Evolutionary conservation across 1,139 yeast genomes (phyloP).

Genomic region (Yamadazyma epiphylla): DNA sequence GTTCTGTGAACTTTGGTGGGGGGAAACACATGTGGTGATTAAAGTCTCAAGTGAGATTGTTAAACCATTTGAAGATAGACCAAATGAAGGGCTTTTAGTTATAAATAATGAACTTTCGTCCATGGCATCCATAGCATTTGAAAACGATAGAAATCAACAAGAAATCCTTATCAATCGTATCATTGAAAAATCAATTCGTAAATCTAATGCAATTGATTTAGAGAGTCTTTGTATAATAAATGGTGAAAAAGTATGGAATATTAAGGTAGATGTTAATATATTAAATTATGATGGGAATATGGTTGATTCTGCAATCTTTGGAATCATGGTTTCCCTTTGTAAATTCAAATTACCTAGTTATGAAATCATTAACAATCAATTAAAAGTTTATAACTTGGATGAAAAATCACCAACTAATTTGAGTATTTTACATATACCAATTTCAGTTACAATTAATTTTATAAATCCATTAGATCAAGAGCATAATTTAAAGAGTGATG

Average conservation of each 20-base stretch:
- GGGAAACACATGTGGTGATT: constrained; percentile 70
- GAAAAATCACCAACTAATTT: constrained; percentile 87
- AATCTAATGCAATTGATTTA: constrained; percentile 86
- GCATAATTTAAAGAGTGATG: constrained; percentile 65
- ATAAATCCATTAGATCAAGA: constrained; percentile 65
- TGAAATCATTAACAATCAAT: constrained; percentile 61
- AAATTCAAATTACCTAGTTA: constrained; percentile 86
- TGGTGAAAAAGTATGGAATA: constrained; percentile 86
- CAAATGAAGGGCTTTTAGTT: constrained; percentile 85
- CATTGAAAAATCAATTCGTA: constrained; percentile 84
- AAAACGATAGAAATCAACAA: constrained; percentile 69
- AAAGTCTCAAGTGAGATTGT: constrained; percentile 78
- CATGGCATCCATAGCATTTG: constrained; percentile 85
- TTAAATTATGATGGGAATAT: constrained; percentile 89
- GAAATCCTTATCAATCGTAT: constrained; percentile 76
- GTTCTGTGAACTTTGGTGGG: constrained; percentile 72
- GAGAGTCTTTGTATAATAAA: constrained; percentile 90
- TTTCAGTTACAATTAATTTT: constrained; percentile 87
- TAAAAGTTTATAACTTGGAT: constrained; percentile 63
- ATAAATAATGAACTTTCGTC: constrained; percentile 86
- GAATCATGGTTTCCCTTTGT: constrained; percentile 79
- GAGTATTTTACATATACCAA: constrained; percentile 83
- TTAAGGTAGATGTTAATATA: constrained; percentile 86
- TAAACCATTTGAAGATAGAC: constrained; percentile 84
- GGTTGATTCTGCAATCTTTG: constrained; percentile 86